phyloP scores from a whole-genome alignment of 257 asterid genomes.

The Perilla frutescens region DNA sequence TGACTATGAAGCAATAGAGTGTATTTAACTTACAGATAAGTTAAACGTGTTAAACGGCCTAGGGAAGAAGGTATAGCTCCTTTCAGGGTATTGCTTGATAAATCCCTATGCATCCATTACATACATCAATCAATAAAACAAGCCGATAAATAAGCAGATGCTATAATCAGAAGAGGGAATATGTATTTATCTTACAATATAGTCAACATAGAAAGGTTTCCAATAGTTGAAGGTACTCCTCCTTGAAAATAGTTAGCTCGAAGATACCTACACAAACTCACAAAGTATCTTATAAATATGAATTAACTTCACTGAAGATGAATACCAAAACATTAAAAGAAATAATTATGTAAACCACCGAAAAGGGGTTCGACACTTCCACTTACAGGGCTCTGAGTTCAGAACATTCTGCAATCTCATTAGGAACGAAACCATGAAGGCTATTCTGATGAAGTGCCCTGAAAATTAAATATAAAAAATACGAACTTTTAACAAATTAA shows the following conservation, averaged over 20 bases:
- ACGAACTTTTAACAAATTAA: constrained; percentile 20
- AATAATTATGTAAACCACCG: background rate
- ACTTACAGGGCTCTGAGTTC: constrained; percentile 94
- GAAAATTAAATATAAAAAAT: constrained; percentile 15
- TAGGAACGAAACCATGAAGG: constrained; percentile 83
- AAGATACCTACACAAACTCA: constrained; percentile 62
- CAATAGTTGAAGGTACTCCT: constrained; percentile 84
- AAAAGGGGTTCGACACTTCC: background rate
- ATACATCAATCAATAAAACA: constrained; percentile 9
- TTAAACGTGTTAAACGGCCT: constrained; percentile 71
- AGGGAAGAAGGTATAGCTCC: constrained; percentile 95
- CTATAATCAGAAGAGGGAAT: background rate
- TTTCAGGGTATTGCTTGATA: constrained; percentile 85
- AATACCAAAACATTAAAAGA: background rate
- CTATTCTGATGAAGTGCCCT: constrained; percentile 97
- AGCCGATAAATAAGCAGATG: background rate
- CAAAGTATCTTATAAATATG: background rate
- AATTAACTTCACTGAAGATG: background rate
- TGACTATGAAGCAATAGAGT: background rate
- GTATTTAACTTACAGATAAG: constrained; percentile 66
- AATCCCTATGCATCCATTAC: constrained; percentile 58
- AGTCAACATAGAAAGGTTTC: constrained; percentile 77
- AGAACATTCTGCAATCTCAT: constrained; percentile 72
- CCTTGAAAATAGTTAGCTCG: constrained; percentile 90
- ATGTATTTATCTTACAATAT: constrained; percentile 69